phyloP scores from a whole-genome alignment of 805 yeast genomes.

The Pichia phayaonensis region DNA sequence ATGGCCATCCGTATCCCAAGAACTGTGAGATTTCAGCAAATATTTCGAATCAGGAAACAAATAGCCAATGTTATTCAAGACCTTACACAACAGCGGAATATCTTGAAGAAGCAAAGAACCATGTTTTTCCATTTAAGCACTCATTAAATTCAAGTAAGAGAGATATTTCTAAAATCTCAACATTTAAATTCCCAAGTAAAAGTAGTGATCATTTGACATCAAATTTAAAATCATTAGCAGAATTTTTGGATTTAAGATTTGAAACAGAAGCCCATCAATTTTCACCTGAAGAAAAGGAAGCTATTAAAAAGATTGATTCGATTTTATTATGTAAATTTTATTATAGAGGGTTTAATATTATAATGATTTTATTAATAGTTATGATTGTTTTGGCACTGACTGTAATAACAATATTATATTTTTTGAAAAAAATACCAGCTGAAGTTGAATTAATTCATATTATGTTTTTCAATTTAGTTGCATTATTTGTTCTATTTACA shows the following conservation, averaged over 20 bases:
- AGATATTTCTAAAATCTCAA: neutral
- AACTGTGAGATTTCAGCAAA: too few species aligned
- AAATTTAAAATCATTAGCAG: neutral
- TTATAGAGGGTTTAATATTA: neutral
- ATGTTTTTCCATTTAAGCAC: neutral
- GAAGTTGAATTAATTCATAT: slow-evolving; percentile 8
- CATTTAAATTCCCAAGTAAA: neutral
- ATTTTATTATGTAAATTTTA: slow-evolving; percentile 4
- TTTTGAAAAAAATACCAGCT: neutral
- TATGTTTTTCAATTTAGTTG: slow-evolving; percentile 8
- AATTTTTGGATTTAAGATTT: slow-evolving; percentile 1
- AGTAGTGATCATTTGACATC: neutral
- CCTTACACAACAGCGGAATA: neutral
- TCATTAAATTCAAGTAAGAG: neutral
- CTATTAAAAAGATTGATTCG: slow-evolving; percentile 4
- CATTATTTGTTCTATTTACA: slow-evolving; percentile 5
- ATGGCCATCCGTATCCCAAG: too few species aligned
- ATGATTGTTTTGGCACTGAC: neutral
- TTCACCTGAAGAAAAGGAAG: slow-evolving; percentile 2
- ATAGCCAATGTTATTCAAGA: neutral
- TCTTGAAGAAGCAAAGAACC: neutral
- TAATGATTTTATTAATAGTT: neutral
- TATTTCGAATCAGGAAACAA: neutral
- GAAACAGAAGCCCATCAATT: neutral
- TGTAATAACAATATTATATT: neutral